These are phyloP conservation scores for Halophytophthora polymorphica DNA, from an alignment of 352 stramenopile species.

Conservation along the genomic window DNA sequence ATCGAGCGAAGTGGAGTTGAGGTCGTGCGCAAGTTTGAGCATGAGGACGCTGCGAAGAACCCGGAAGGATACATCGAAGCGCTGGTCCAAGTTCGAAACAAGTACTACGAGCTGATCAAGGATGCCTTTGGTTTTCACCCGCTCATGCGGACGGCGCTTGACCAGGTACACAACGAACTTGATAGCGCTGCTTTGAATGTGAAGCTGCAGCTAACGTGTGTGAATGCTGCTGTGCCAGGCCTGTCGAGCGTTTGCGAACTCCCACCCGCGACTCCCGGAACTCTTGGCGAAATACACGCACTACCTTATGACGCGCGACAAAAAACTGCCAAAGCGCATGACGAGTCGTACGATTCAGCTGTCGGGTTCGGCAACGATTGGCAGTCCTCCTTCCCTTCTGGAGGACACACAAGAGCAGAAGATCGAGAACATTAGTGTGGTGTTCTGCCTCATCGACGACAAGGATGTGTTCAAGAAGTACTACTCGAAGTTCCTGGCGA, in stretches of 20 bases:
- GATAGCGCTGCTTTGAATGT: neutral
- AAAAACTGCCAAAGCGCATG: constrained; percentile 18
- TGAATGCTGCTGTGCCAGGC: constrained; percentile 30
- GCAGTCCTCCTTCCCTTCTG: constrained; percentile 9
- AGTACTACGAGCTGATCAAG: constrained; percentile 82
- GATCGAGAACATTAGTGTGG: constrained; percentile 78
- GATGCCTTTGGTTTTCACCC: constrained; percentile 81
- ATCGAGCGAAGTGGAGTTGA: constrained; percentile 77
- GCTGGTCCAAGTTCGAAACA: constrained; percentile 77
- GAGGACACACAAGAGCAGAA: constrained; percentile 74
- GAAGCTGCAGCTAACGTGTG: neutral
- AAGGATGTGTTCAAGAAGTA: constrained; percentile 90
- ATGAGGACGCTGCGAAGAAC: constrained; percentile 77
- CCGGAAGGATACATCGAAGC: constrained; percentile 85
- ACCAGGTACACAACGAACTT: constrained; percentile 52
- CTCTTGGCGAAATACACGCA: constrained; percentile 84
- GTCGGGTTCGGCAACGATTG: constrained; percentile 18
- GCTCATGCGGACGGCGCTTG: constrained; percentile 77
- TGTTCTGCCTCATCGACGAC: constrained; percentile 88
- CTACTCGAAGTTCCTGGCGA: constrained; percentile 83
- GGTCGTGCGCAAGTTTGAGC: constrained; percentile 76
- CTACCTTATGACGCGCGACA: constrained; percentile 80
- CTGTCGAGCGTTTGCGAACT: constrained; percentile 84
- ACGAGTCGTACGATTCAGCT: constrained; percentile 18
- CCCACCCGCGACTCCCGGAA: constrained; percentile 72